Evolutionary conservation across 192 early-diverging fungal genomes (phyloP), one percentile per base, ranked within the genome.

Genomic region (Coemansia sp.): DNA sequence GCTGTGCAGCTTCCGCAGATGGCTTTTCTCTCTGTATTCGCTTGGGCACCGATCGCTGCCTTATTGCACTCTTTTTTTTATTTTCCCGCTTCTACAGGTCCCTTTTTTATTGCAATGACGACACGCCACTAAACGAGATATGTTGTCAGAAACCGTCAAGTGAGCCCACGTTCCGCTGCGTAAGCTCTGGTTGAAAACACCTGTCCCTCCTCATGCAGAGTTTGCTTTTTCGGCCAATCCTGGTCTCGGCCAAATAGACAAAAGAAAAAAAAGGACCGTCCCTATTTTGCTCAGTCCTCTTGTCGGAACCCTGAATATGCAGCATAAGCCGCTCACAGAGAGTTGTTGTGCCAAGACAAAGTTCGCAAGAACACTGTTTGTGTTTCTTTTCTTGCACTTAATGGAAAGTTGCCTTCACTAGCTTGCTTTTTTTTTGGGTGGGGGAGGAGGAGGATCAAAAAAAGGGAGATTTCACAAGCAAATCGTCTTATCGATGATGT

Each of bases 1-100:
- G 31, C 43, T 50, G 31, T 69, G 67, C 67, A 69, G 36, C 57
- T 40, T n/a, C 20, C 34, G 53, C 53, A 15, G 13, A 33, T 29
- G 29, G 49, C 49, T 46, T 52, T 18, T 31, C 53, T n/a, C 24
- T 47, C 46, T 47, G 46, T 47, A 47, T 47, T 47, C 18, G 18
- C 46, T 47, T 47, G 15, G 46, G 46, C 46, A 47, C 46, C 46
- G 46, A 47, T 47, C 46, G 46, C 46, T 47, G 46, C 24, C 11
- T 11, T 57, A 12, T 53, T 27, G 20, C 27, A 9, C 50, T 13
- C 49, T 9, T 27, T 13, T 3, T 46, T 53, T 53, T 11, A 22
- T 15, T 15, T 24, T 8, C 24, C 24, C 24, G 24, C 24, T 20
- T 33, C 46, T 6, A 1, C 18, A n/a, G 15, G 46, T 57, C 29